Conservation (phyloP, 116 monocot species). For the Phalaenopsis hybrid region DNA sequence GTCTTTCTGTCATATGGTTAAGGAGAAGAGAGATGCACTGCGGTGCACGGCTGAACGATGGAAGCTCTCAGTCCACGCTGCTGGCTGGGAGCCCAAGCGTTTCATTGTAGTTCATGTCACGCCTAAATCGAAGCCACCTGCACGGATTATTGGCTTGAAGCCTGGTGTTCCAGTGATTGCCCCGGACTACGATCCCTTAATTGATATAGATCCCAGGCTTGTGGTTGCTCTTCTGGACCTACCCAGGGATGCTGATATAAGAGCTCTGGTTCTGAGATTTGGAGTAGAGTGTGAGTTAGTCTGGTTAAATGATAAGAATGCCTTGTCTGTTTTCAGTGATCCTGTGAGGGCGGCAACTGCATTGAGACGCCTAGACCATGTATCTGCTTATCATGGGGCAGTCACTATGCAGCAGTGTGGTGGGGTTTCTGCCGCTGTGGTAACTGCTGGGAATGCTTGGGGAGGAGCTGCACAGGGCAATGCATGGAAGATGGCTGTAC, state of each 20-base stretch:
- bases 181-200: slow-evolving; percentile 49
- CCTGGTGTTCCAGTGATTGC: slow-evolving; percentile 38
- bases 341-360: slow-evolving; percentile 92
- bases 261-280: slow-evolving; percentile 78
- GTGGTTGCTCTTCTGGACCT: slow-evolving; percentile 88
- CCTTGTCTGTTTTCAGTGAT: slow-evolving; percentile 75
- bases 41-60: slow-evolving; percentile 77
- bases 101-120: slow-evolving; percentile 75
- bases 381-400: slow-evolving; percentile 78
- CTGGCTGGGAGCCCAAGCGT: slow-evolving; percentile 89
- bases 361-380: slow-evolving; percentile 67
- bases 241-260: slow-evolving; percentile 90
- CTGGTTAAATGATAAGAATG: slow-evolving; percentile 95
- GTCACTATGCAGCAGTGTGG: slow-evolving; percentile 25
- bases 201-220: slow-evolving; percentile 92
- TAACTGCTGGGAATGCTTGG: slow-evolving; percentile 29
- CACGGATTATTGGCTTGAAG: slow-evolving; percentile 55
- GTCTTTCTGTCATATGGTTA: slow-evolving; percentile 65
- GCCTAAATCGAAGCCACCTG: slow-evolving; percentile 74
- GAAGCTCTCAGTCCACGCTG: slow-evolving; percentile 69
- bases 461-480: slow-evolving; percentile 28
- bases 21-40: slow-evolving; percentile 86
- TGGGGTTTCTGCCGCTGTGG: slow-evolving; percentile 9
- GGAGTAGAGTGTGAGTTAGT: slow-evolving; percentile 90
- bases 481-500: slow-evolving; percentile 64